These are phyloP conservation scores for Starmerella cellae DNA, from an alignment of 805 yeast species.

Conservation along the genomic window DNA sequence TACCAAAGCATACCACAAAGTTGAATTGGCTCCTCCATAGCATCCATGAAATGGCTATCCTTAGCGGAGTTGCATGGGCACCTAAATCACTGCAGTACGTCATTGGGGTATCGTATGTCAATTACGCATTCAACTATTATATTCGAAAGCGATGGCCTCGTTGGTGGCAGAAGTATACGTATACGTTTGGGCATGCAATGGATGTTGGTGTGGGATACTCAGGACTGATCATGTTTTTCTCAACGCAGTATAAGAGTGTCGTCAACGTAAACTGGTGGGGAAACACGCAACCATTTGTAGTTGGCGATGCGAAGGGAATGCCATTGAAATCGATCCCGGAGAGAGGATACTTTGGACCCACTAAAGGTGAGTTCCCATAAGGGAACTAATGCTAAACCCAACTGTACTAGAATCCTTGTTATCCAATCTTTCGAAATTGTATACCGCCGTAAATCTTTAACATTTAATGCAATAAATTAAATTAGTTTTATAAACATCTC, in stretches of 20 bases:
- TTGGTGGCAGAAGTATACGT: constrained; percentile 46
- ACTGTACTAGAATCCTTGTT: no score
- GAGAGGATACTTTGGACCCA: constrained; percentile 16
- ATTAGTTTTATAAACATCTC: not conserved
- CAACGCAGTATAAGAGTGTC: constrained; percentile 28
- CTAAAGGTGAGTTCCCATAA: constrained; percentile 14
- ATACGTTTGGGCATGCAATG: constrained; percentile 37
- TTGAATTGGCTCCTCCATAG: constrained; percentile 15
- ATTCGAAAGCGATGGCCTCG: constrained; percentile 32
- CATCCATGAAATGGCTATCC: constrained; percentile 17
- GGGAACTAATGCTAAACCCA: not conserved
- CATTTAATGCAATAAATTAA: no score
- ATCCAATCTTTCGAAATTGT: no score
- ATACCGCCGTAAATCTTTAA: no score
- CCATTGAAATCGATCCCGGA: constrained; percentile 19
- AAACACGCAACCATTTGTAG: constrained; percentile 21
- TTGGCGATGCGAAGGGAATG: constrained; percentile 13
- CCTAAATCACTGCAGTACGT: constrained; percentile 37
- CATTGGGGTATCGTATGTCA: constrained; percentile 31
- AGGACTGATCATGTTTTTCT: constrained; percentile 35
- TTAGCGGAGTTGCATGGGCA: constrained; percentile 27
- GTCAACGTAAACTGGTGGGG: constrained; percentile 41
- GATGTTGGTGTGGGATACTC: constrained; percentile 41
- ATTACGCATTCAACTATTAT: constrained; percentile 34
- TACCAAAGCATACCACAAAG: constrained; percentile 13